Base-by-base conservation (phyloP, 2,329 filamentous ascomycete species). In the Clarireedia monteithiana region DNA sequence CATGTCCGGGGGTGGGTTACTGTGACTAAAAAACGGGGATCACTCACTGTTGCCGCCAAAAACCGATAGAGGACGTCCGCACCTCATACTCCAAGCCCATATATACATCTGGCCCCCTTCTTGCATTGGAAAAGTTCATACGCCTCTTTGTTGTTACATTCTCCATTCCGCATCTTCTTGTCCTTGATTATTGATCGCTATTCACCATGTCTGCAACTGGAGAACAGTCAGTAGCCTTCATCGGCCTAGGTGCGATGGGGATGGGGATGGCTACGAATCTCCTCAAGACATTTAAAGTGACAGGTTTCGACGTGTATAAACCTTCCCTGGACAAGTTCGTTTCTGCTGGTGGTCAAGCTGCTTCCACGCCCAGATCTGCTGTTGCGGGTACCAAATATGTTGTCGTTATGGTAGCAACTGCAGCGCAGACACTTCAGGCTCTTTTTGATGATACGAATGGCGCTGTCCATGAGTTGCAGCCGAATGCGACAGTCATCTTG, bases 221-320 rank as follows among this genome's bases (percentile, higher is more conserved):
- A 4, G 23, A 48, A 24, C 34, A 45, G 48, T 59, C 0, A 6
- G 36, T 51, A 34, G 62, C 62, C 47, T 65, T 64, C 48, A 55
- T 64, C 2, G 87, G 87, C 74, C 83, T 91, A 3, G 87, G 87
- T 56, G 86, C 86, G 71, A 90, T 90, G 87, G 87, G 87, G 67
- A 87, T 89, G 69, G 87, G 87, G 67, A 90, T 91, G 86, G 87
- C 87, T 60, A 87, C 81, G 58, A 79, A 89, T 67, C 79, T 91
- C 47, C 75, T 89, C 64, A 82, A 83, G 62, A 73, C 80, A 60
- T 88, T 85, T 69, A 59, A 73, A 26, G 85, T 90, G 24, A 84
- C 81, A 23, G 86, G 86, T 55, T 90, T 83, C 68, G 87, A 91
- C 66, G 80, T 89, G 42, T 89, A 81, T 73, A 73, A 74, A 2